These are phyloP conservation scores for Candida andamanensis DNA, from an alignment of 805 yeast species.

Conservation along the genomic window DNA sequence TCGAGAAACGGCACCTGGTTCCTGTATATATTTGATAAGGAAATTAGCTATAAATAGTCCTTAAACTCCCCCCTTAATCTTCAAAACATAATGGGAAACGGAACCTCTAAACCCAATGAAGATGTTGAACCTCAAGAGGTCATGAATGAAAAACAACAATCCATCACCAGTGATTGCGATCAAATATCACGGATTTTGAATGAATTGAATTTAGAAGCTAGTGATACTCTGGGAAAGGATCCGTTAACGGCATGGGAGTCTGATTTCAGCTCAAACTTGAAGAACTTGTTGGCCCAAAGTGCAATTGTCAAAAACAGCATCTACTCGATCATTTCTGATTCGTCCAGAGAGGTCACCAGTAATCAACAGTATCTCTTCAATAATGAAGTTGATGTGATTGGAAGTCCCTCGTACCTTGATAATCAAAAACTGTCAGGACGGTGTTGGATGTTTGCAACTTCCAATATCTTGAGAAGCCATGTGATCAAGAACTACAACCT, in stretches of 20 bases:
- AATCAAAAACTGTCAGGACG: conserved; percentile 76
- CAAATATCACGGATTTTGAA: conserved; percentile 10
- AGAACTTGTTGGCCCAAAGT: conserved; percentile 49
- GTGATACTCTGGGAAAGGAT: background rate
- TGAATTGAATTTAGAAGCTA: conserved; percentile 12
- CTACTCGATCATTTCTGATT: conserved; percentile 36
- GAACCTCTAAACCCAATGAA: conserved; percentile 2
- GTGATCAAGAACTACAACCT: conserved; percentile 60
- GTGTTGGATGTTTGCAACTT: conserved; percentile 87
- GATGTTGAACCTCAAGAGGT: background rate
- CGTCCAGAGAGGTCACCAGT: conserved; percentile 14
- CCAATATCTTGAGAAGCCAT: conserved; percentile 63
- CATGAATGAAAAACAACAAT: conserved; percentile 6
- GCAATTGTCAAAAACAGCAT: conserved; percentile 48
- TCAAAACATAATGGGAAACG: conserved; percentile 12
- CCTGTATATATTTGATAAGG: too few species aligned
- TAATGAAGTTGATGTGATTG: conserved; percentile 29
- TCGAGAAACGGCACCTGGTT: too few species aligned
- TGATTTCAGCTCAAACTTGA: conserved; percentile 40
- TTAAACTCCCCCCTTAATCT: too few species aligned
- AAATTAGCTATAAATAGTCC: too few species aligned
- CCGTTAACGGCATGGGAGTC: conserved; percentile 40
- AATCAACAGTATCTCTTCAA: conserved; percentile 33
- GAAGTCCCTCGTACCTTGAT: conserved; percentile 30
- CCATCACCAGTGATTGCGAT: conserved; percentile 2